Evolutionary conservation across 2,329 filamentous ascomycete genomes (phyloP).

Genomic region (Tolypocladium endophyticum): DNA sequence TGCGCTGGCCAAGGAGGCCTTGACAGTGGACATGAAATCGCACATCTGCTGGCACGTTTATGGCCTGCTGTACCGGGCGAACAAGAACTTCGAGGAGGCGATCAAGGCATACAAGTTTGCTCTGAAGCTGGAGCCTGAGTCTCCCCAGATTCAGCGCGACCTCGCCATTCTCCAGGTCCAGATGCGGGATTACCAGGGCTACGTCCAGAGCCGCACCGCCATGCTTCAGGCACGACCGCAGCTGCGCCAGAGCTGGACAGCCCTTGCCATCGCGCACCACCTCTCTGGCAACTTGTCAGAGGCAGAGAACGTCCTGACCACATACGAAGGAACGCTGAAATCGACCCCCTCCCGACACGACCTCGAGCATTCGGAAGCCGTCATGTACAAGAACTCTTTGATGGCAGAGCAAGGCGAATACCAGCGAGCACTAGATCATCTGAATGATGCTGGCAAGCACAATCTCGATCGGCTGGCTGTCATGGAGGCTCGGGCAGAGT

Average conservation of each 20-base stretch:
- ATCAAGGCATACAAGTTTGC: conserved; percentile 99
- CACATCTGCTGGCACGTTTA: conserved; percentile 99
- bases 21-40: conserved; percentile 96
- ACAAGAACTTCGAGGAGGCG: conserved; percentile 97
- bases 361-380: conserved; percentile 85
- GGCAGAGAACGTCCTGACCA: conserved; percentile 83
- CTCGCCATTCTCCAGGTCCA: conserved; percentile 88
- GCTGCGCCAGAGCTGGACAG: conserved; percentile 90
- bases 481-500: conserved; percentile 77
- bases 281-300: conserved; percentile 74
- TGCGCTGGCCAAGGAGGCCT: conserved; percentile 77
- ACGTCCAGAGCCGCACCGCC: conserved; percentile 75
- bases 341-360: conserved; percentile 65
- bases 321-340: conserved; percentile 90
- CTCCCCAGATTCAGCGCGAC: conserved; percentile 85
- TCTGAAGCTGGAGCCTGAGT: conserved; percentile 85
- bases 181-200: conserved; percentile 91
- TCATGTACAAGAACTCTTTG: conserved; percentile 89
- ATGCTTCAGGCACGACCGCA: conserved; percentile 82
- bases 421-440: conserved; percentile 73
- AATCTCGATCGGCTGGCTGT: conserved; percentile 77
- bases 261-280: conserved; percentile 88
- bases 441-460: conserved; percentile 66
- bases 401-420: conserved; percentile 84
- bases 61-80: conserved; percentile 80